Conservation (phyloP, 192 early-diverging fungal genomes). For the Mortierella antarctica region DNA sequence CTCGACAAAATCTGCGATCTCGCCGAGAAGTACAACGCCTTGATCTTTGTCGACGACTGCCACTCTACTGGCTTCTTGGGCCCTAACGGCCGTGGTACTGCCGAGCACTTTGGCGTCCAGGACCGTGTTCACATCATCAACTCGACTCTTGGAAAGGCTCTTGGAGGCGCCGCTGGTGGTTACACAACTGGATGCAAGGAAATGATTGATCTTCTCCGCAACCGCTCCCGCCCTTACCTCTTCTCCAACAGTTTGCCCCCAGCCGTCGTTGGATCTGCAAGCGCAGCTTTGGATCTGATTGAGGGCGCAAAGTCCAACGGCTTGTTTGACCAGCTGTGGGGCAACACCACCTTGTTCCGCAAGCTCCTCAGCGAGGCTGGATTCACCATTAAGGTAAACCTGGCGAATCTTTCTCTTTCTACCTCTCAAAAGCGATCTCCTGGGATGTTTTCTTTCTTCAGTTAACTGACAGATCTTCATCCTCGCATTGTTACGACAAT, state of each 20-base stretch:
- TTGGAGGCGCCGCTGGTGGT: constrained; percentile 90
- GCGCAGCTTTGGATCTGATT: constrained; percentile 63
- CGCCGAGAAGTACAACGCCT: constrained; percentile 91
- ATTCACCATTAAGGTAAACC: constrained; percentile 66
- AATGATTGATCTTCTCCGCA: constrained; percentile 92
- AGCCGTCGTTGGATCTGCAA: constrained; percentile 87
- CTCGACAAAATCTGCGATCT: constrained; percentile 88
- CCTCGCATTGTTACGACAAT: neutral
- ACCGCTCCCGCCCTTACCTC: constrained; percentile 94
- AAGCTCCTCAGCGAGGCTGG: constrained; percentile 67
- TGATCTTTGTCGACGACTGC: constrained; percentile 95
- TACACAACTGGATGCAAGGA: constrained; percentile 92
- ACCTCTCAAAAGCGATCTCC: neutral
- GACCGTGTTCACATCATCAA: constrained; percentile 93
- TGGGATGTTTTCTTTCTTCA: neutral
- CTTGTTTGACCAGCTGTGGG: constrained; percentile 65
- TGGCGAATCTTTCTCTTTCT: neutral
- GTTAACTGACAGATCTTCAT: neutral
- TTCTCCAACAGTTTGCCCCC: constrained; percentile 98
- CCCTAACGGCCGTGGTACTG: constrained; percentile 88
- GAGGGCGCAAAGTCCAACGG: constrained; percentile 59
- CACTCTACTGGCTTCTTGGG: constrained; percentile 97
- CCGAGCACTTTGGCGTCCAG: constrained; percentile 88
- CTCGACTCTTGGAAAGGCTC: constrained; percentile 95
- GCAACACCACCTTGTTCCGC: constrained; percentile 71